Percentiles rank a stretch among this genome's conserved stretches.
phyloP scores from a whole-genome alignment of 768 basidiomycete genomes.

The Kwoniella pini region DNA sequence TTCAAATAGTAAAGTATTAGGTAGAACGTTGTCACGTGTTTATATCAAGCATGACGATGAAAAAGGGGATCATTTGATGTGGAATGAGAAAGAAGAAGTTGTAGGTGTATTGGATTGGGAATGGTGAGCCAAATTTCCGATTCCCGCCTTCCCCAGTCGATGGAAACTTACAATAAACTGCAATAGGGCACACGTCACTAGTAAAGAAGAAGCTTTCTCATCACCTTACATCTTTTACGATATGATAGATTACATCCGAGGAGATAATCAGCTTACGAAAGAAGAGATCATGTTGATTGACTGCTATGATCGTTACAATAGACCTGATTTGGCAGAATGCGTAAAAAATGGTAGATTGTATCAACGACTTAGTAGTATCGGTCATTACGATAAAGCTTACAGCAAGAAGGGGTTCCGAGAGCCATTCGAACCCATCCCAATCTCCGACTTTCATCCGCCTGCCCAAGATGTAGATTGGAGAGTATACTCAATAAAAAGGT shows the following conservation, averaged over 20 bases:
- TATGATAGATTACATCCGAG: not conserved
- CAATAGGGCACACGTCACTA: conserved; percentile 17
- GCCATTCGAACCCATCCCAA: not conserved
- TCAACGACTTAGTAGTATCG: conserved; percentile 1
- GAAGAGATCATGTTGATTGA: conserved; percentile 11
- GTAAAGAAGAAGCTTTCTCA: conserved; percentile 23
- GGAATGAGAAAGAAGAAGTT: conserved; percentile 33
- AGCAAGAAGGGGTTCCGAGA: not conserved
- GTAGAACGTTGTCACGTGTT: conserved; percentile 5
- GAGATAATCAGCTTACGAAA: conserved; percentile 2
- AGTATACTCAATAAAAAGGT: not conserved
- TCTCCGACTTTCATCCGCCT: not conserved
- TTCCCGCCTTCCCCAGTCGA: no score
- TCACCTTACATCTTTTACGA: not conserved
- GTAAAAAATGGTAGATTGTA: conserved; percentile 11
- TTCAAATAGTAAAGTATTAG: not conserved
- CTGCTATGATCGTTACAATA: conserved; percentile 2
- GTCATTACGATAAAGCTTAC: not conserved
- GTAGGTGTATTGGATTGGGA: conserved; percentile 52
- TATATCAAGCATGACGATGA: conserved; percentile 33
- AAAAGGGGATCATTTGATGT: conserved; percentile 45
- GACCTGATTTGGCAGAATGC: conserved; percentile 21
- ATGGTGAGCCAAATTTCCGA: conserved; percentile 17
- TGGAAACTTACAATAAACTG: no score
- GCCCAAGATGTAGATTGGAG: conserved; percentile 1